phyloP scores from a whole-genome alignment of 1,139 yeast species.

The Lodderomyces elongisporus region DNA sequence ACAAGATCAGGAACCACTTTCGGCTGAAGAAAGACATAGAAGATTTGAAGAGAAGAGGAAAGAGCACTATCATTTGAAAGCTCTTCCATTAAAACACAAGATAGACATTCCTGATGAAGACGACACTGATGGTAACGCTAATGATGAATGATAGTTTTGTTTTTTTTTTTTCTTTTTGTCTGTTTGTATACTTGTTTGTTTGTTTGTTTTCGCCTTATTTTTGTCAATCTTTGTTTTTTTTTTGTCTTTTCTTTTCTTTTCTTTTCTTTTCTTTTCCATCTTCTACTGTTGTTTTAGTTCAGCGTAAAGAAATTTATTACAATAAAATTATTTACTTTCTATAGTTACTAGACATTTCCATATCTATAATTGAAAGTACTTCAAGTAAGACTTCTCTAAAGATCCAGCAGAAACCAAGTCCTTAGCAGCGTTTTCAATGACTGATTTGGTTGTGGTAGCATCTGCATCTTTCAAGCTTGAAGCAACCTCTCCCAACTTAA shows the following conservation, averaged over 20 bases:
- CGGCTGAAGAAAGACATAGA: conserved; percentile 60
- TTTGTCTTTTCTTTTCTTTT: too few relatives aligned
- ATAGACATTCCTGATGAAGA: conserved; percentile 29
- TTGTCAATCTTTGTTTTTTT: too few relatives aligned
- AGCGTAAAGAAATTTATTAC: too few relatives aligned
- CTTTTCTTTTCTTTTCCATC: too few relatives aligned
- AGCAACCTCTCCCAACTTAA: conserved; percentile 67
- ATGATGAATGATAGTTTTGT: too few relatives aligned
- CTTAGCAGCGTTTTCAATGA: conserved; percentile 45
- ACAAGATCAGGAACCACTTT: conserved; percentile 29
- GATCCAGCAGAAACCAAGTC: conserved; percentile 32
- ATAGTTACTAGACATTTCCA: too few relatives aligned
- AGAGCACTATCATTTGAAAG: conserved; percentile 72
- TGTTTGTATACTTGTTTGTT: too few relatives aligned
- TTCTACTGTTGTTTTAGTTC: too few relatives aligned
- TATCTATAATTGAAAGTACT: conserved; percentile 26
- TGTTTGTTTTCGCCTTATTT: too few relatives aligned
- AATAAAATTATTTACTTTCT: too few relatives aligned
- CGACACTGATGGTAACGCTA: conserved; percentile 2
- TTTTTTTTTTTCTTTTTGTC: too few relatives aligned
- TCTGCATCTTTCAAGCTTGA: conserved; percentile 51
- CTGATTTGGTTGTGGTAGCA: conserved; percentile 48
- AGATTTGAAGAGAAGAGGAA: conserved; percentile 73
- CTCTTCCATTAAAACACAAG: conserved; percentile 41
- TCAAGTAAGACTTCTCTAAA: conserved; percentile 29